Conservation (phyloP, 208 protist genomes). For the Vickermania spadyakhi region DNA sequence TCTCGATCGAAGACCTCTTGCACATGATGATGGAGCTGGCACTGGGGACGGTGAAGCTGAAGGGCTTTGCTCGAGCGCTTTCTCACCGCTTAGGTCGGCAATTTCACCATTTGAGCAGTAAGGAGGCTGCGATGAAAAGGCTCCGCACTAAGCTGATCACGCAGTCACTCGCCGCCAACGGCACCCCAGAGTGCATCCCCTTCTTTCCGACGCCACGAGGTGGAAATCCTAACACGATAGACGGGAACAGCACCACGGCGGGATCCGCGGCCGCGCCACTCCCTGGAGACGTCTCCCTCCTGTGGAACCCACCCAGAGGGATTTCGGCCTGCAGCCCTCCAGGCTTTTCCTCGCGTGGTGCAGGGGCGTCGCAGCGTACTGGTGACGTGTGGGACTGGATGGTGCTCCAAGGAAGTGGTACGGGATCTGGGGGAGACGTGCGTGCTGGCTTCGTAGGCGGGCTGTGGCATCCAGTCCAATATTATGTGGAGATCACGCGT, state of each 20-base stretch:
- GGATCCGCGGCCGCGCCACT: neutral
- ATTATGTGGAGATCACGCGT: slow-evolving; percentile 53
- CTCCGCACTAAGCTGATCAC: neutral
- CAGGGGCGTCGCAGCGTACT: neutral
- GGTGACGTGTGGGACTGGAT: neutral
- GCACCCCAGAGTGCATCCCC: neutral
- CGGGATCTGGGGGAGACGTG: neutral
- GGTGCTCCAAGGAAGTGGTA: neutral
- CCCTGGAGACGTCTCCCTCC: neutral
- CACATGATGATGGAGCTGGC: slow-evolving; percentile 84
- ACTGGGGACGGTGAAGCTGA: slow-evolving; percentile 66
- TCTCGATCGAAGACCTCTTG: slow-evolving; percentile 77
- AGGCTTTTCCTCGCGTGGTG: neutral
- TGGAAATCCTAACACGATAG: neutral
- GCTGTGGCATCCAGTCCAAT: slow-evolving; percentile 57
- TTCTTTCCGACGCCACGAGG: neutral
- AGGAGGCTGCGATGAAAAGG: neutral
- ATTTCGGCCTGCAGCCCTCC: too few relatives aligned
- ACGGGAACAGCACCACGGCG: neutral
- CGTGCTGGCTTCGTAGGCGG: neutral
- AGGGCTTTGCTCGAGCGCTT: neutral
- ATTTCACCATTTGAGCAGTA: neutral
- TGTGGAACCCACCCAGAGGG: too few relatives aligned
- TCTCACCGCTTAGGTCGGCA: neutral
- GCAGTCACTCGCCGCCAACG: too few relatives aligned